Evolutionary conservation across 371 early-diverging fungal species (phyloP).

Genomic region (Saksenaea oblongispora): DNA sequence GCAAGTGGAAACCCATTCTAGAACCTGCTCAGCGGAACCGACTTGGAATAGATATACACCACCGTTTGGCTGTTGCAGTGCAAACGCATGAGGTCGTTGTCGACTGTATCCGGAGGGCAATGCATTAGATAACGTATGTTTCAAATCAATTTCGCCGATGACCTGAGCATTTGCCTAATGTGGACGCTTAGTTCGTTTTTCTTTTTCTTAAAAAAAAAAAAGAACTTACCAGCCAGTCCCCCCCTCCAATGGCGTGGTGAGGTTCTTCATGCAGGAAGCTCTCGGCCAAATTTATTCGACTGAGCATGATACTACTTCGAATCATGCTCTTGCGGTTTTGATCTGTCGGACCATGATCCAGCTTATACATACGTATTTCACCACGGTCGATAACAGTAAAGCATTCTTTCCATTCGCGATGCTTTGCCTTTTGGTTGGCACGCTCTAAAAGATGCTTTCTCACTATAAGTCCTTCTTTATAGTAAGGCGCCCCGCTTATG

Average conservation of each 20-base stretch:
- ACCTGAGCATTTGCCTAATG: constrained; percentile 36
- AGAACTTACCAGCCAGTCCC: constrained; percentile 30
- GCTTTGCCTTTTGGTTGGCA: constrained; percentile 72
- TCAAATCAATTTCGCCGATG: constrained; percentile 67
- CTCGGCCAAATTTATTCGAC: constrained; percentile 13
- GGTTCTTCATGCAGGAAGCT: not conserved
- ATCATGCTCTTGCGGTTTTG: constrained; percentile 19
- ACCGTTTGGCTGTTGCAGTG: constrained; percentile 79
- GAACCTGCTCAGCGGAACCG: constrained; percentile 62
- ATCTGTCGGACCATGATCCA: constrained; percentile 46
- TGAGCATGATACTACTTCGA: constrained; percentile 21
- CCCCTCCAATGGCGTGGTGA: constrained; percentile 18
- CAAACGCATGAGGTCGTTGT: constrained; percentile 82
- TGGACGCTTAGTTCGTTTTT: not conserved
- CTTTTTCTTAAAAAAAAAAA: too few relatives aligned
- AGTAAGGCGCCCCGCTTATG: constrained; percentile 43
- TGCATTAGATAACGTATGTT: constrained; percentile 81
- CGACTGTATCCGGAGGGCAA: constrained; percentile 85
- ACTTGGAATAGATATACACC: constrained; percentile 87
- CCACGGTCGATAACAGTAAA: constrained; percentile 76
- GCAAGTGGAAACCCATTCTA: constrained; percentile 84
- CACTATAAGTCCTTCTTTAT: constrained; percentile 77
- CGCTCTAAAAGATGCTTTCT: constrained; percentile 84
- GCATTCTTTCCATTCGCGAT: constrained; percentile 86
- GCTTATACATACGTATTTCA: constrained; percentile 77